These are phyloP conservation scores for Claviceps maximensis DNA, from an alignment of 2,329 filamentous ascomycete genomes.

Conservation along the genomic window DNA sequence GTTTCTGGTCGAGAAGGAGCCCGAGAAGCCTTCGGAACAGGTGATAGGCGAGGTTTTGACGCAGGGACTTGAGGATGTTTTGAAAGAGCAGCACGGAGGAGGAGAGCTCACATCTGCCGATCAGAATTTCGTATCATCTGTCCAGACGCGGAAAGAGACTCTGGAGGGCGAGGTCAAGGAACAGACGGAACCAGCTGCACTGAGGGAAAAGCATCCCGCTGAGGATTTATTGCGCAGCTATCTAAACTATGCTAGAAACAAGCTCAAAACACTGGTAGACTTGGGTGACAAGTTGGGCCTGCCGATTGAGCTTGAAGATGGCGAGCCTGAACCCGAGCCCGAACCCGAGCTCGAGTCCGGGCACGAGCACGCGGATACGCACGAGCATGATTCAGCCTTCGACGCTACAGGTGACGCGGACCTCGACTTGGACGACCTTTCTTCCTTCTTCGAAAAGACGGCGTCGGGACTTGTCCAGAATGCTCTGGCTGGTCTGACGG, in stretches of 20 bases:
- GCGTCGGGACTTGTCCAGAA: slow-evolving; percentile 27
- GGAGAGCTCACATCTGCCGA: slow-evolving; percentile 22
- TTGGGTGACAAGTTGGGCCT: slow-evolving; percentile 23
- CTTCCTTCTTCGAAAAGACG: slow-evolving; percentile 29
- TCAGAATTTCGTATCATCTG: slow-evolving; percentile 19
- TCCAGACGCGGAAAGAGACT: slow-evolving; percentile 20
- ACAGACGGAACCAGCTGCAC: slow-evolving; percentile 11
- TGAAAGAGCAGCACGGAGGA: slow-evolving; percentile 22
- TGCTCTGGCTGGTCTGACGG: slow-evolving; percentile 24
- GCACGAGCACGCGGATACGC: not conserved
- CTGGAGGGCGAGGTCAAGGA: slow-evolving; percentile 18
- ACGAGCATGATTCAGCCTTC: slow-evolving; percentile 11
- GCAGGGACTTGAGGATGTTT: slow-evolving; percentile 37
- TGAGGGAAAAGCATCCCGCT: slow-evolving; percentile 27
- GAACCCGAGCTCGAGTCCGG: not conserved
- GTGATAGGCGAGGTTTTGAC: slow-evolving; percentile 43
- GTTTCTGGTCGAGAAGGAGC: slow-evolving; percentile 34
- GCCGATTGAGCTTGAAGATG: slow-evolving; percentile 18
- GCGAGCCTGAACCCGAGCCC: slow-evolving; percentile 12
- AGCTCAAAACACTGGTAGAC: slow-evolving; percentile 20
- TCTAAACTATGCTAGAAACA: slow-evolving; percentile 19
- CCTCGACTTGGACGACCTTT: slow-evolving; percentile 27
- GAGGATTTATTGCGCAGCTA: slow-evolving; percentile 25
- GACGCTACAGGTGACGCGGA: slow-evolving; percentile 18
- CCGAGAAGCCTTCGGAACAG: slow-evolving; percentile 36